These are phyloP conservation scores for Camellia granthamiana DNA, from an alignment of 148 eudicot species.

Conservation along the genomic window DNA sequence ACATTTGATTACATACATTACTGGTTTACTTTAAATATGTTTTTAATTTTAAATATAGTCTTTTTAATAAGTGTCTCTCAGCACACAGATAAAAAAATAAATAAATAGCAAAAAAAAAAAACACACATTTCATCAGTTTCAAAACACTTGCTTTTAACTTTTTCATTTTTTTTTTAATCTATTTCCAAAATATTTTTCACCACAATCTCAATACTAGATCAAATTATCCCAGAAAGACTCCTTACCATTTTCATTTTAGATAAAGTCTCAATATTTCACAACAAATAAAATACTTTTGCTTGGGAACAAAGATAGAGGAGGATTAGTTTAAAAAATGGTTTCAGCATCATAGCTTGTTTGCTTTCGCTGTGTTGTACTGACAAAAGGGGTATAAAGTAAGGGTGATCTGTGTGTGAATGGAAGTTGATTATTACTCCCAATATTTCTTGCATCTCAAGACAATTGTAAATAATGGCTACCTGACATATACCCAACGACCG, in stretches of 20 bases:
- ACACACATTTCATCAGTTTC: too few relatives aligned
- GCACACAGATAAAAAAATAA: too few relatives aligned
- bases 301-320: not conserved
- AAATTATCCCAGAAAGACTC: too few relatives aligned
- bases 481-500: not conserved
- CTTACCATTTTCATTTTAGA: too few relatives aligned
- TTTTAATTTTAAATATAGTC: too few relatives aligned
- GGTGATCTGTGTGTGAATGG: not conserved
- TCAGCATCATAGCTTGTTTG: not conserved
- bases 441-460: not conserved
- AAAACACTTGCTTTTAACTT: too few relatives aligned
- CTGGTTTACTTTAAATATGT: not conserved
- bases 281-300: not conserved
- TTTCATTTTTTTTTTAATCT: too few relatives aligned
- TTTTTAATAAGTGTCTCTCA: too few relatives aligned
- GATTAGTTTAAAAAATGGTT: not conserved
- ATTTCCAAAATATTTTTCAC: too few relatives aligned
- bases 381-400: not conserved
- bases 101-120: too few relatives aligned
- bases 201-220: too few relatives aligned
- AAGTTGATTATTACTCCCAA: not conserved
- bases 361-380: not conserved
- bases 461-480: not conserved
- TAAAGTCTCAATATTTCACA: not conserved
- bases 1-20: not conserved